Evolutionary conservation across 129 eudicot species (phyloP).

Genomic region (Pittosporum tobira): DNA sequence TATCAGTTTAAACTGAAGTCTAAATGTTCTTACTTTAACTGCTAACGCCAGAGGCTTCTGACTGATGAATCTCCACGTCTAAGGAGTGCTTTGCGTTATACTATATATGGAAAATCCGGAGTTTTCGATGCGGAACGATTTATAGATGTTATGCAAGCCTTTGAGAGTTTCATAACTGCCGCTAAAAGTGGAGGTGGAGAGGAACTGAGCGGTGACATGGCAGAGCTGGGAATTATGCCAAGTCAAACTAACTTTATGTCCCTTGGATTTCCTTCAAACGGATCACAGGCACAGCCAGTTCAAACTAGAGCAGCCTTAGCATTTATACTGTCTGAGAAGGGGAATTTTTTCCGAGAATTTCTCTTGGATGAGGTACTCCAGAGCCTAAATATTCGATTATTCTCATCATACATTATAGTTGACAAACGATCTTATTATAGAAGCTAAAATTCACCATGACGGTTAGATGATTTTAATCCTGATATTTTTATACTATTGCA

Average conservation of each 20-base stretch:
- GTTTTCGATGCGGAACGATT: conserved; percentile 97
- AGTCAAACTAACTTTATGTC: conserved; percentile 32
- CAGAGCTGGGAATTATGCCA: conserved; percentile 83
- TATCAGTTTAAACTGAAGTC: conserved; percentile 1
- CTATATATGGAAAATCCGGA: conserved; percentile 89
- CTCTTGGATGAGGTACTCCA: conserved; percentile 86
- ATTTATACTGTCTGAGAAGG: conserved; percentile 81
- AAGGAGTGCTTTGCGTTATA: conserved; percentile 90
- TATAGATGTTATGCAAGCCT: conserved; percentile 99
- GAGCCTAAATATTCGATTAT: background rate
- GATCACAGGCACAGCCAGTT: conserved; percentile 45
- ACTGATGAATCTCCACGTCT: conserved; percentile 99
- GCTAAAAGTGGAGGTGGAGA: conserved; percentile 99
- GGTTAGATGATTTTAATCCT: too few species aligned
- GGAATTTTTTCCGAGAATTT: conserved; percentile 92
- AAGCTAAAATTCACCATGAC: background rate
- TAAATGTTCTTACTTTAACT: conserved; percentile 11
- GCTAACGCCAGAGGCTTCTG: conserved; percentile 63
- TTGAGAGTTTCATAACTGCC: conserved; percentile 84
- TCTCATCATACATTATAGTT: background rate
- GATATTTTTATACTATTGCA: too few species aligned
- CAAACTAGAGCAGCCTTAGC: conserved; percentile 97
- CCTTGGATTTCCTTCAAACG: conserved; percentile 33
- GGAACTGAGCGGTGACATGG: conserved; percentile 79
- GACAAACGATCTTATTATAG: background rate